These are phyloP conservation scores for Chamaecrista fasciculata DNA, from an alignment of 306 rosid species.

Conservation along the genomic window DNA sequence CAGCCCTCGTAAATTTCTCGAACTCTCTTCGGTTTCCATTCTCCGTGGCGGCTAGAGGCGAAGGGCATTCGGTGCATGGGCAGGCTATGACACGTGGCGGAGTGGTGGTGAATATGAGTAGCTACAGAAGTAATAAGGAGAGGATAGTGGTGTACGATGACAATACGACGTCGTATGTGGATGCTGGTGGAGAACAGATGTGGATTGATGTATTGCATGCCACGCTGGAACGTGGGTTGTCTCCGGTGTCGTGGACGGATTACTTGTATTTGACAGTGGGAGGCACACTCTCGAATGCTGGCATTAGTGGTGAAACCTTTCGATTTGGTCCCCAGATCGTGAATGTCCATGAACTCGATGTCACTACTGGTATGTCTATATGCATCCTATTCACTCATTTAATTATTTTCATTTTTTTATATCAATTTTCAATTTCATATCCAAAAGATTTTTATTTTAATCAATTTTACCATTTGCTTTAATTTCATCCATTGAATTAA, in stretches of 20 bases:
- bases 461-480: no score
- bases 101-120: constrained; percentile 52
- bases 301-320: constrained; percentile 60
- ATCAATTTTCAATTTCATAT: no score
- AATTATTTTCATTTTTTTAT: no score
- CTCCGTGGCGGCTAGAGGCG: constrained; percentile 41
- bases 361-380: constrained; percentile 43
- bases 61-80: constrained; percentile 44
- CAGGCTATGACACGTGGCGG: constrained; percentile 50
- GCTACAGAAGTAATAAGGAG: constrained; percentile 6
- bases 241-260: constrained; percentile 58
- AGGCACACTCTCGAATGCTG: constrained; percentile 67
- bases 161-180: constrained; percentile 27
- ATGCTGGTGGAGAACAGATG: constrained; percentile 58
- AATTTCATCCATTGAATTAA: no score
- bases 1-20: constrained; percentile 39
- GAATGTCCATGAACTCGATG: constrained; percentile 56
- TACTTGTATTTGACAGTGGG: constrained; percentile 57
- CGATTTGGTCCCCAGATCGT: constrained; percentile 56
- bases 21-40: constrained; percentile 44
- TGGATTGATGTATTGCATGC: constrained; percentile 52
- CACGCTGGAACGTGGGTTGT: constrained; percentile 34
- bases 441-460: no score
- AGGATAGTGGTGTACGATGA: background rate
- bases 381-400: no score